A percentile compares a stretch with the other conserved stretches of the same genome.
phyloP scores from a whole-genome alignment of 2,329 filamentous ascomycete species.

The Sporothrix humicola region DNA sequence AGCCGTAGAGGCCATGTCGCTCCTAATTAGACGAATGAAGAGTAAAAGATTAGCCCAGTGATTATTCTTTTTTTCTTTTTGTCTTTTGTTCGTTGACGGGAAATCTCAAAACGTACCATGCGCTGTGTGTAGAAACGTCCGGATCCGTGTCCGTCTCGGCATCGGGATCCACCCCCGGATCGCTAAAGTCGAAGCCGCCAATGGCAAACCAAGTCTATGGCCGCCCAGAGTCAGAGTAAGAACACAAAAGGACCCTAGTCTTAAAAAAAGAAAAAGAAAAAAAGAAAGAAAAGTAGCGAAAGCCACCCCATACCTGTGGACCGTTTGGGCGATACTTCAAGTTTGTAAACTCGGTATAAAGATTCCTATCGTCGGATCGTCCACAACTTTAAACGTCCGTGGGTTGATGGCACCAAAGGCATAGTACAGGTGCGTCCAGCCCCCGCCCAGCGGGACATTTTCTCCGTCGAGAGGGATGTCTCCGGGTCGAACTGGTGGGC shows the following conservation, averaged over 20 bases:
- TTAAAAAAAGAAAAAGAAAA: too few relatives aligned
- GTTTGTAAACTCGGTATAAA: neutral
- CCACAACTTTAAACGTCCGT: neutral
- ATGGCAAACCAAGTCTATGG: neutral
- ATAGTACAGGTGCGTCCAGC: conserved; percentile 7
- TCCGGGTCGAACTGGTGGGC: neutral
- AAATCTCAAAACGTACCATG: neutral
- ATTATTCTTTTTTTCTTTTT: too few relatives aligned
- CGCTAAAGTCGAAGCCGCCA: neutral
- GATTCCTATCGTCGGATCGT: neutral
- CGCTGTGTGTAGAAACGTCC: neutral
- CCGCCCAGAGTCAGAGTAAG: too few relatives aligned
- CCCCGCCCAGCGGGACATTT: neutral
- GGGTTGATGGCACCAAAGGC: conserved; percentile 2
- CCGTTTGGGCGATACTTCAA: neutral
- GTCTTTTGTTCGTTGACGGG: too few relatives aligned
- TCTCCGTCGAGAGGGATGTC: neutral
- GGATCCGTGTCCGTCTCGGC: neutral
- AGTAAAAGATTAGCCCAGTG: too few relatives aligned
- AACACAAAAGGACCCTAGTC: too few relatives aligned
- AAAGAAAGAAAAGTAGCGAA: too few relatives aligned
- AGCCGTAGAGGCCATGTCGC: neutral
- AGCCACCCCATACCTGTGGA: neutral
- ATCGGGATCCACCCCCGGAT: neutral
- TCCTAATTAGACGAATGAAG: neutral